Evolutionary conservation across 306 rosid species (phyloP), one percentile per base, ranked within the genome.

Genomic region (Prunus mume): DNA sequence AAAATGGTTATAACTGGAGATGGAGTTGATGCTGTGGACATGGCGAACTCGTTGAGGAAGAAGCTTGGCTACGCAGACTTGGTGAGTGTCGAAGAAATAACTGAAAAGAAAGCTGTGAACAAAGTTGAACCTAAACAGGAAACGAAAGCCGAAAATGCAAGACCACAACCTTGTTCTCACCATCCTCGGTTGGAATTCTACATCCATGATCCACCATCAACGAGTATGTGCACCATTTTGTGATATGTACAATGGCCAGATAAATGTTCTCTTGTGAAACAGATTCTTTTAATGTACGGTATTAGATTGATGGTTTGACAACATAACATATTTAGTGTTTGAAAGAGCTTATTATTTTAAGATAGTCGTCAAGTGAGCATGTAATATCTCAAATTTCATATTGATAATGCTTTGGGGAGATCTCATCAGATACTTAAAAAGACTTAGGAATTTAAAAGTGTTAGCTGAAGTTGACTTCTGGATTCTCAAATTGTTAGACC

Each of bases 41-140:
- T 91, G 25, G 80, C 88, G 6, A 34, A 55, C 54, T 5, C 80
- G 49, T 80, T 87, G 81, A 83, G 90, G 85, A 70, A 81, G 71
- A 89, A 83, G 71, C 78, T 87, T 61, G 75, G 77, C 66, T 32
- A 68, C 65, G 90, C 93, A 0, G 71, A 60, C 61, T 82, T 91
- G 10, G 73, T 81, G 27, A 78, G 77, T 61, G 84, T 91, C 24
- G 80, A 70, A 79, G 67, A 75, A 61, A 76, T 86, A 30, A 14
- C 54, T 3, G 52, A 34, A 66, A 82, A 41, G 18, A 41, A 10
- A 68, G 9, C 6, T 15, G 5, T 13, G 8, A 17, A 54, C 0
- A 7, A 24, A 4, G 14, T 18, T 38, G 13, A 75, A 12, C 18
- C 17, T 12, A 4, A 46, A 64, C n/a, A 6, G 3, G 43, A 32